A percentile compares a stretch with the other conserved stretches of the same genome.
phyloP scores from a whole-genome alignment of 1,139 yeast species.

The Wickerhamomyces sp. region DNA sequence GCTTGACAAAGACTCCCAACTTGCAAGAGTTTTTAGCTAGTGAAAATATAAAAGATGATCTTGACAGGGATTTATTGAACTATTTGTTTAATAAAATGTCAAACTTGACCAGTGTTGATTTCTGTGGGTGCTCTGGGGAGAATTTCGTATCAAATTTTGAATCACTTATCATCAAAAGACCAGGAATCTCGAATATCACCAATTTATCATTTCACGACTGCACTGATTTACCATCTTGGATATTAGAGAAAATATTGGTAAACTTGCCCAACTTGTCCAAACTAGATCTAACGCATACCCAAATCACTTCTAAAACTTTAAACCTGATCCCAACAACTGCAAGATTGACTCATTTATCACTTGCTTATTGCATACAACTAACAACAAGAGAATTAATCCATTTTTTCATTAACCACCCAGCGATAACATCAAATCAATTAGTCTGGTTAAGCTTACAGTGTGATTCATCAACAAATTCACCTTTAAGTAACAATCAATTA shows the following conservation, averaged over 20 bases:
- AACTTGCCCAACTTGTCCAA: constrained; percentile 56
- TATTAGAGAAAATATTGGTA: constrained; percentile 54
- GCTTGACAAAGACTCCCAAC: constrained; percentile 59
- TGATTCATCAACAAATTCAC: constrained; percentile 63
- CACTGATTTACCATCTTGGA: constrained; percentile 61
- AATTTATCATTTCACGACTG: constrained; percentile 86
- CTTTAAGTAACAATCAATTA: constrained; percentile 56
- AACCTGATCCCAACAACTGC: constrained; percentile 48
- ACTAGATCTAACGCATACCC: constrained; percentile 80
- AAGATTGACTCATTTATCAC: constrained; percentile 68
- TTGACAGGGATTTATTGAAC: constrained; percentile 58
- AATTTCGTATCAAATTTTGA: constrained; percentile 62
- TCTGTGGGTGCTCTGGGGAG: constrained; percentile 81
- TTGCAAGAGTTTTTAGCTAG: constrained; percentile 75
- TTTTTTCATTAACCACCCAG: constrained; percentile 70
- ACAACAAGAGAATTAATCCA: constrained; percentile 71
- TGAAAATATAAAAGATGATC: constrained; percentile 83
- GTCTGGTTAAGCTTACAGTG: constrained; percentile 77
- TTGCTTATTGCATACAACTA: constrained; percentile 73
- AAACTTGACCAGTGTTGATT: constrained; percentile 68
- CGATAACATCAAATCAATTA: constrained; percentile 47
- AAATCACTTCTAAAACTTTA: constrained; percentile 40
- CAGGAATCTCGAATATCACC: constrained; percentile 30
- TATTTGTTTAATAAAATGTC: constrained; percentile 57
- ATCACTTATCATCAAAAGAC: constrained; percentile 28